These are phyloP conservation scores for Volvariella volvacea DNA, from an alignment of 1,284 basidiomycete species.

Conservation along the genomic window DNA sequence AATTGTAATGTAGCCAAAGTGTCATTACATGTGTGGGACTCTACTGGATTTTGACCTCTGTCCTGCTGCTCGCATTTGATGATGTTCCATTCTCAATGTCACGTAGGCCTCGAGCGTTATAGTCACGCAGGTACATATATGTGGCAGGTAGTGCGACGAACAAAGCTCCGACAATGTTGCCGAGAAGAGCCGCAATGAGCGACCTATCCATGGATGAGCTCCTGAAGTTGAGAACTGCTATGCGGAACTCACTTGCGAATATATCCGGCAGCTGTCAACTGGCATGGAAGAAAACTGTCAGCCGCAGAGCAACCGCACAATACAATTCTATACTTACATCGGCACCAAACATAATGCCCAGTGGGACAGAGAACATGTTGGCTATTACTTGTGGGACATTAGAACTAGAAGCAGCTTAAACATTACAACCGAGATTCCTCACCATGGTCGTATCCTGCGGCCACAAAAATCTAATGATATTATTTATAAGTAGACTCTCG, in stretches of 20 bases:
- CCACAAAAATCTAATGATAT: slow-evolving; percentile 59
- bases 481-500: not conserved
- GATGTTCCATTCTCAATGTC: slow-evolving; percentile 26
- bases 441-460: slow-evolving; percentile 71
- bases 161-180: slow-evolving; percentile 64
- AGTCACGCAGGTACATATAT: slow-evolving; percentile 57
- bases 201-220: slow-evolving; percentile 34
- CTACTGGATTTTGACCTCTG: not conserved
- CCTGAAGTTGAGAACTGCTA: not conserved
- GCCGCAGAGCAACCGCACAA: not conserved
- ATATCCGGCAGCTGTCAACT: slow-evolving; percentile 55
- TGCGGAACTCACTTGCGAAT: slow-evolving; percentile 52
- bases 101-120: slow-evolving; percentile 29
- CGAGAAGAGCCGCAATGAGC: slow-evolving; percentile 59
- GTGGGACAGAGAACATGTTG: slow-evolving; percentile 70
- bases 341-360: slow-evolving; percentile 69
- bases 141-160: slow-evolving; percentile 55
- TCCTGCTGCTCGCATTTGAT: not conserved
- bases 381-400: slow-evolving; percentile 31
- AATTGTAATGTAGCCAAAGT: not conserved
- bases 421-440: slow-evolving; percentile 12
- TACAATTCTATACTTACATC: slow-evolving; percentile 32
- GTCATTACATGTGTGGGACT: not conserved
- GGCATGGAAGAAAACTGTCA: slow-evolving; percentile 8
- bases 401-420: not conserved